Base-by-base conservation (phyloP, 2,329 filamentous ascomycete genomes). In the Fusarium stilboides region DNA sequence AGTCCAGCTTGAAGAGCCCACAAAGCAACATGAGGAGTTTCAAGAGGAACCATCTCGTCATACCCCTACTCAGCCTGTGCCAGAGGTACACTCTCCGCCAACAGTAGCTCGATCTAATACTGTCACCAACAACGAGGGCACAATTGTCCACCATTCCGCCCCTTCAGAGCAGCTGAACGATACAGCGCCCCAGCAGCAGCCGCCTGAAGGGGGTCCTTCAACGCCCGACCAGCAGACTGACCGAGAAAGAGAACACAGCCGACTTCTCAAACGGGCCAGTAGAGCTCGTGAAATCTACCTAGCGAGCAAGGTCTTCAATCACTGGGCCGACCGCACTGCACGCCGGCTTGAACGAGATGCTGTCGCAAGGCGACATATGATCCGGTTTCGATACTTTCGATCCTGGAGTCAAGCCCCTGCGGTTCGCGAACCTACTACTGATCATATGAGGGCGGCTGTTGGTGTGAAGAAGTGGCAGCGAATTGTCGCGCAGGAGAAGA, bases 341-440 rank as follows among this genome's bases (percentile, higher is more conserved):
- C 88, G 92, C 15, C 88, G 93, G 73, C 82, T 89, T 17, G 85
- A 89, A 65, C 86, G 88, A 40, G 93, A 92, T 6, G 88, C 87
- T 6, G 84, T 89, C 42, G 93, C 92, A 20, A 86, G 91, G 65
- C 84, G 88, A 65, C 91, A 93, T 75, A 88, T 94, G 62, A 80
- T 96, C 55, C 85, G 90, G 57, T 88, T 82, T 60, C 81, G 82
- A 13, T 81, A 77, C 56, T 81, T 81, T 55, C 73, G 73, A 40
- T 75, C 75, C 37, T 81, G 80, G 80, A 77, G 73, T 33, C 75
- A 78, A 51, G 72, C 74, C 8, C 79, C 80, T 15, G 74, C 63
- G 31, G 72, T 76, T 13, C 75, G 70, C 19, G 65, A 75, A 8
- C 77, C 78, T 5, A 71, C 63, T 2, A 63, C 71, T 6, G 77